Percentiles rank a stretch among this genome's conserved stretches.
Evolutionary conservation across 768 basidiomycete species (phyloP).

Genomic region (Daedalea quercina): DNA sequence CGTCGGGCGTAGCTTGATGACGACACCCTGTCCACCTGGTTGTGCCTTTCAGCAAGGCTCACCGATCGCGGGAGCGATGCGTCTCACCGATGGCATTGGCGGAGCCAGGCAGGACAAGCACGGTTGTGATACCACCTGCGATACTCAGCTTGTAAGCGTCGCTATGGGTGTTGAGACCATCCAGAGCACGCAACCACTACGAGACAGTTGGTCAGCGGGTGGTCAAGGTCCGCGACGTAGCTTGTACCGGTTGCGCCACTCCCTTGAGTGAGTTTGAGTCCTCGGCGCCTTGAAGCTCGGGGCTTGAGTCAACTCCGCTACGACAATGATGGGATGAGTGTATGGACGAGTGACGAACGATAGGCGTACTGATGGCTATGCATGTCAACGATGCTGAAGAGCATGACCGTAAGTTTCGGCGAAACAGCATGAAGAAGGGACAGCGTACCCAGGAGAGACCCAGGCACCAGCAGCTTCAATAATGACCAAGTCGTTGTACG

Average conservation of each 20-base stretch:
- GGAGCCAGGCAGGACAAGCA: slow-evolving; percentile 70
- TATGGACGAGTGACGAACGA: not conserved
- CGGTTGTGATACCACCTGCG: slow-evolving; percentile 74
- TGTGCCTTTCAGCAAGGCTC: slow-evolving; percentile 13
- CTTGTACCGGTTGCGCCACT: slow-evolving; percentile 17
- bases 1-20: slow-evolving; percentile 74
- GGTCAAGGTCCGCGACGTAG: not conserved
- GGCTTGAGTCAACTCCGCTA: slow-evolving; percentile 8
- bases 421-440: not conserved
- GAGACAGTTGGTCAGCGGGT: not conserved
- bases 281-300: slow-evolving; percentile 21
- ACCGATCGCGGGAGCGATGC: slow-evolving; percentile 19
- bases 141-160: slow-evolving; percentile 64
- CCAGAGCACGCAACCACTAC: slow-evolving; percentile 61
- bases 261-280: slow-evolving; percentile 40
- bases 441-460: slow-evolving; percentile 61
- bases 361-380: slow-evolving; percentile 10
- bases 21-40: slow-evolving; percentile 67
- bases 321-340: not conserved
- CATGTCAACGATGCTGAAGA: slow-evolving; percentile 10
- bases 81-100: slow-evolving; percentile 51
- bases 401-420: not conserved
- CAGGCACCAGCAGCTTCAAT: slow-evolving; percentile 65
- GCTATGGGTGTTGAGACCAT: slow-evolving; percentile 79
- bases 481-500: slow-evolving; percentile 31